Base-by-base conservation (phyloP, 1,284 basidiomycete species). In the Polyporus tsugae region DNA sequence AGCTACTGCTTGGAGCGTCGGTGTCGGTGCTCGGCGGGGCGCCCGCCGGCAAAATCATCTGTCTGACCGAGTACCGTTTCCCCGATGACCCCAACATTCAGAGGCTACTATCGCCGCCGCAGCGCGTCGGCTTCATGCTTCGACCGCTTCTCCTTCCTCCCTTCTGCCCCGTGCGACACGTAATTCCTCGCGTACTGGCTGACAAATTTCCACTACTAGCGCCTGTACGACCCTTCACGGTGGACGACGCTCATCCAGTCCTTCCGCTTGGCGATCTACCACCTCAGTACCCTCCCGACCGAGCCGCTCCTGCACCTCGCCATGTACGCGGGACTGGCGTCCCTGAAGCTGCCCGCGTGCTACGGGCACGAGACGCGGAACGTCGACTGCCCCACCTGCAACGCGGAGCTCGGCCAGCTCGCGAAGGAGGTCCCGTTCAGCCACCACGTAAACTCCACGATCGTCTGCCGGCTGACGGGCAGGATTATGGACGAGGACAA, bases 401-500 rank as follows among this genome's bases (percentile, higher is more conserved):
- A 95, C 72, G 78, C 87, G 2, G 89, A 91, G 15, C 85, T 99
- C 19, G 91, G 91, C 25, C 84, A 87, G 64, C 86, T 99, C 6
- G 95, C 93, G 5, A 84, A 87, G 66, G 94, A 97, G 73, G 95
- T 98, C 0, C 97, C 98, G 0, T 92, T 91, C 80, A 95, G 93
- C 71, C 97, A 99, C 81, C 96, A 98, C 78, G 90, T 92, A 60
- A 98, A 97, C 78, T 98, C 96, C 59, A 97, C 95, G 0, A 94
- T 99, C 66, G 96, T 99, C 13, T 99, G 98, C 78, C 83, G 89
- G 55, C 87, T 98, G 73, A 95, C 87, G 66, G 97, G 97, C 33
- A 92, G 91, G 78, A 95, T 99, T 68, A 98, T 99, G 92, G 93
- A 98, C 75, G 96, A 91, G 71, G 90, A 96, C 78, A 97, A 97